Conservation (phyloP, 257 asterid genomes). For the Orobanche coerulescens region DNA sequence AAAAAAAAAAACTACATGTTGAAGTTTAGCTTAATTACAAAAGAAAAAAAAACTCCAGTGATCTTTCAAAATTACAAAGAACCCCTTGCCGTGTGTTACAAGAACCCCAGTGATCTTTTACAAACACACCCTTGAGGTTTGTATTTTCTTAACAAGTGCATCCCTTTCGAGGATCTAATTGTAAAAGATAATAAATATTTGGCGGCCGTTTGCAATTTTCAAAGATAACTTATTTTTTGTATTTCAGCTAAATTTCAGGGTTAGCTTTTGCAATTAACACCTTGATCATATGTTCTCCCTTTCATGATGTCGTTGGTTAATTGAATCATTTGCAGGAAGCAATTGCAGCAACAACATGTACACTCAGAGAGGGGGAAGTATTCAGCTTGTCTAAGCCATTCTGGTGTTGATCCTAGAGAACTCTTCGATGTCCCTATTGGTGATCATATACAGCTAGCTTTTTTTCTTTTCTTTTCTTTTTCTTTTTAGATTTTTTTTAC, state of each 20-base stretch:
- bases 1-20: background rate
- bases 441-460: slow-evolving; percentile 19
- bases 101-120: background rate
- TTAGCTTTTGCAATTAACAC: background rate
- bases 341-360: slow-evolving; percentile 31
- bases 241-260: background rate
- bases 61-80: background rate
- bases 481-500: too few species aligned
- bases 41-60: background rate
- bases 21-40: background rate
- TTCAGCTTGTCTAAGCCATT: slow-evolving; percentile 47
- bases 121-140: background rate
- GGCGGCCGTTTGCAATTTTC: background rate
- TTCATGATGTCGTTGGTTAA: slow-evolving; percentile 8
- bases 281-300: background rate
- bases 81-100: background rate
- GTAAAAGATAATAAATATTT: too few species aligned
- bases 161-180: too few species aligned
- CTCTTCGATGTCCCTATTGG: slow-evolving; percentile 55
- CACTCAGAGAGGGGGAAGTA: slow-evolving; percentile 51
- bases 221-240: background rate
- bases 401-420: slow-evolving; percentile 52
- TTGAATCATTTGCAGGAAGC: slow-evolving; percentile 42
- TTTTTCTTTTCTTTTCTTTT: background rate
- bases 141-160: too few species aligned